Evolutionary conservation across 257 asterid species (phyloP).

Genomic region (Solanum microdontum): DNA sequence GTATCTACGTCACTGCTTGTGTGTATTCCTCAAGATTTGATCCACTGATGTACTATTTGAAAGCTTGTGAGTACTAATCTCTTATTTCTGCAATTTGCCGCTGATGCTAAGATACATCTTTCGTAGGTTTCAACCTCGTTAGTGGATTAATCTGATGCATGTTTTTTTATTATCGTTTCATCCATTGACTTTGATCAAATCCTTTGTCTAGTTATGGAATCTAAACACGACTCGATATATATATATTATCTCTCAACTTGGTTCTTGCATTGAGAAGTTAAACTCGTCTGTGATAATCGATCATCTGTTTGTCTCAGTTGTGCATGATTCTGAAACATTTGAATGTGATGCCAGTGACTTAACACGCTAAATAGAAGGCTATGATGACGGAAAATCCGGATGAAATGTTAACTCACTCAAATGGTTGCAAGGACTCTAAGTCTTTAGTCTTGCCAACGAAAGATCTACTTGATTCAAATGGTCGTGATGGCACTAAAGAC

Average conservation of each 20-base stretch:
- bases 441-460: constrained; percentile 16
- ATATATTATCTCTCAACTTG: not conserved
- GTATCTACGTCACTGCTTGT: constrained; percentile 27
- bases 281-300: not conserved
- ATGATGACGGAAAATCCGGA: constrained; percentile 50
- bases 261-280: not conserved
- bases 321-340: constrained; percentile 14
- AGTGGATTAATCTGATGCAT: not conserved
- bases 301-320: not conserved
- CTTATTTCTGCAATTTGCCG: not conserved
- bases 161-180: not conserved
- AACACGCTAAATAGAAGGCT: constrained; percentile 24
- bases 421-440: constrained; percentile 22
- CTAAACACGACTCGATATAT: not conserved
- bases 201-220: not conserved
- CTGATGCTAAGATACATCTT: not conserved
- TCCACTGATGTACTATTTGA: constrained; percentile 34
- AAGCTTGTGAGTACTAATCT: constrained; percentile 29
- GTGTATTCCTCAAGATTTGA: constrained; percentile 40
- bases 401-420: constrained; percentile 20
- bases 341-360: constrained; percentile 23
- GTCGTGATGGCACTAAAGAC: constrained; percentile 9
- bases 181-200: not conserved
- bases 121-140: not conserved
- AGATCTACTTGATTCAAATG: constrained; percentile 19